Percentiles rank a stretch among this genome's conserved stretches.
Conservation (phyloP, 1,284 basidiomycete species). For the Ceratobasidium sp. region DNA sequence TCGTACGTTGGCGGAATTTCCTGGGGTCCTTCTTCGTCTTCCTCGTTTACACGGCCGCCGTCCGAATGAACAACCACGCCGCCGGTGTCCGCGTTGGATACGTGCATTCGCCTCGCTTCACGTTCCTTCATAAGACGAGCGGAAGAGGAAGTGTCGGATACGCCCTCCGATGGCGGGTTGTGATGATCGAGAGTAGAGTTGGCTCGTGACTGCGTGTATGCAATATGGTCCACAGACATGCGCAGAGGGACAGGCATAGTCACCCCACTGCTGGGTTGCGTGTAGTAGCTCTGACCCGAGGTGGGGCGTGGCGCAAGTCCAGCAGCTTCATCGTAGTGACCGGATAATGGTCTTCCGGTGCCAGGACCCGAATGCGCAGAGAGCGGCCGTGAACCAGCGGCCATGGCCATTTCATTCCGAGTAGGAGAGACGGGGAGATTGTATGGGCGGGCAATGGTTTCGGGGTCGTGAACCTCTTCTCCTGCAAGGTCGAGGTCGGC, state of each 20-base stretch:
- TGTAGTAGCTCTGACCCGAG: slow-evolving; percentile 31
- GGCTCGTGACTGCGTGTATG: slow-evolving; percentile 31
- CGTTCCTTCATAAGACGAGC: slow-evolving; percentile 35
- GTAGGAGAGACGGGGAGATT: slow-evolving; percentile 35
- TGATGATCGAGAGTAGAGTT: slow-evolving; percentile 29
- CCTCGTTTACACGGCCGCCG: slow-evolving; percentile 44
- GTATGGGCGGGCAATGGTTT: slow-evolving; percentile 27
- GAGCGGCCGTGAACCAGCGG: slow-evolving; percentile 21
- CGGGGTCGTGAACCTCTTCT: slow-evolving; percentile 40
- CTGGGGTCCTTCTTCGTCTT: slow-evolving; percentile 25
- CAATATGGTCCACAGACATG: slow-evolving; percentile 34
- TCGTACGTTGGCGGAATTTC: slow-evolving; percentile 48
- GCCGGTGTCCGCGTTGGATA: slow-evolving; percentile 33
- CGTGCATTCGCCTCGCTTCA: slow-evolving; percentile 42
- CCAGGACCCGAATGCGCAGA: not conserved
- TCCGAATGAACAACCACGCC: slow-evolving; percentile 46
- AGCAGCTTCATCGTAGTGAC: slow-evolving; percentile 1
- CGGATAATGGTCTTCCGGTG: slow-evolving; percentile 25
- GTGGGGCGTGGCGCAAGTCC: slow-evolving; percentile 7
- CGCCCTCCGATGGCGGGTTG: slow-evolving; percentile 21
- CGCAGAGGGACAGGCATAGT: slow-evolving; percentile 38
- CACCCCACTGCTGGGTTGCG: slow-evolving; percentile 28
- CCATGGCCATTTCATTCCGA: slow-evolving; percentile 38
- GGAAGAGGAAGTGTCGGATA: slow-evolving; percentile 36
- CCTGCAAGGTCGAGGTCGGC: slow-evolving; percentile 13